Evolutionary conservation across 176 grass and related monocot genomes (phyloP), one percentile per base, ranked within the genome.

Genomic region (Hyparrhenia diplandra): DNA sequence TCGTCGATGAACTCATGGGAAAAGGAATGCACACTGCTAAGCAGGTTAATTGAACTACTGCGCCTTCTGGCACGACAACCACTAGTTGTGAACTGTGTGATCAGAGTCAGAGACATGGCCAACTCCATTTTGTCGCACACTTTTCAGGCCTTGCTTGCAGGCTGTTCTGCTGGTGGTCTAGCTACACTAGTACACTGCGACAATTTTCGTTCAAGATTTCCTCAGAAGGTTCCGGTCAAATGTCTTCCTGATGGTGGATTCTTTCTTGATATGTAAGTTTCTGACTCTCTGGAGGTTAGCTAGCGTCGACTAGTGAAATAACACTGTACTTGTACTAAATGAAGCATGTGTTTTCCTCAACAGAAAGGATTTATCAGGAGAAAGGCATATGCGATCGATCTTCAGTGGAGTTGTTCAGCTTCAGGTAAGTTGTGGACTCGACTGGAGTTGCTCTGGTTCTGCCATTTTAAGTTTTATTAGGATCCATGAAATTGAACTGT

Each of bases 111-210:
- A 78, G 20, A 39, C 36, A 80, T 79, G 2, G 6, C 18, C 13
- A 57, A 73, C 40, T 20, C 54, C 21, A 54, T 25, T 82, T 80
- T 25, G 21, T 61, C 49, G 27, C 25, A 27, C 71, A 34, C 23
- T 41, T 51, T 92, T 40, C 82, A 94, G 94, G 91, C 91, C 17
- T 76, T 97, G 16, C 89, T 97, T 36, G 69, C 85, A n/a, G 91
- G 91, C 49, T 94, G 94, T 13, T 97, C 94, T 86, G 91, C 94
- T 74, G 94, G 94, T 65, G 91, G 91, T 64, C 83, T 92, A 51
- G 85, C 91, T 43, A 86, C 91, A 0, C 31, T 90, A 10, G 58
- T 97, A n/a, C 91, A 97, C 73, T 97, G 94, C 74, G 85, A 92
- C 74, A 85, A 94, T 80, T 97, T 94, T 63, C 52, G 73, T 60